Conservation (phyloP, 129 eudicot species). For the Saposhnikovia divaricata region DNA sequence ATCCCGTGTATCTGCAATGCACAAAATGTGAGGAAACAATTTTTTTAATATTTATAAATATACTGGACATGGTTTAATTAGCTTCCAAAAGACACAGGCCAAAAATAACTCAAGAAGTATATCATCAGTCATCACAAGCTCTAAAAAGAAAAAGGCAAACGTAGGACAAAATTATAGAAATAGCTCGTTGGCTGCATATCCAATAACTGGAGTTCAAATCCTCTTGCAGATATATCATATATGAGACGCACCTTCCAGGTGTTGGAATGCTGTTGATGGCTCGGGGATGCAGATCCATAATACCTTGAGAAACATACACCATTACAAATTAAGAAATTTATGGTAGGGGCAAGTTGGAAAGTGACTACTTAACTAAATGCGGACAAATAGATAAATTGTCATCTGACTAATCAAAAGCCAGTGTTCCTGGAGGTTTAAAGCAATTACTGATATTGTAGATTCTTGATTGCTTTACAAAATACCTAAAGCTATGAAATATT, state of each 20-base stretch:
- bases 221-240: background rate
- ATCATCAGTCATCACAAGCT: background rate
- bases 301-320: slow-evolving; percentile 34
- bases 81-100: background rate
- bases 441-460: background rate
- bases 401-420: background rate
- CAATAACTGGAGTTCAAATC: background rate
- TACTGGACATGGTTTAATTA: background rate
- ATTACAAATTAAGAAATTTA: background rate
- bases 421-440: background rate
- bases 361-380: background rate
- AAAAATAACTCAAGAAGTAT: background rate
- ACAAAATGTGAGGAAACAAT: background rate
- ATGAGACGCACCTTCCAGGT: slow-evolving; percentile 51
- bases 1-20: slow-evolving; percentile 43
- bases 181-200: too few relatives aligned
- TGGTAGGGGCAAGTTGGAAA: background rate
- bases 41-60: background rate
- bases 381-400: background rate
- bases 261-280: slow-evolving; percentile 97
- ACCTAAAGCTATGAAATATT: background rate
- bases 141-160: background rate
- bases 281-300: slow-evolving; percentile 84
- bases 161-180: background rate
- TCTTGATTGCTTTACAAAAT: background rate